Evolutionary conservation across 495 filamentous ascomycete species (phyloP).

Genomic region (Darksidea phi): DNA sequence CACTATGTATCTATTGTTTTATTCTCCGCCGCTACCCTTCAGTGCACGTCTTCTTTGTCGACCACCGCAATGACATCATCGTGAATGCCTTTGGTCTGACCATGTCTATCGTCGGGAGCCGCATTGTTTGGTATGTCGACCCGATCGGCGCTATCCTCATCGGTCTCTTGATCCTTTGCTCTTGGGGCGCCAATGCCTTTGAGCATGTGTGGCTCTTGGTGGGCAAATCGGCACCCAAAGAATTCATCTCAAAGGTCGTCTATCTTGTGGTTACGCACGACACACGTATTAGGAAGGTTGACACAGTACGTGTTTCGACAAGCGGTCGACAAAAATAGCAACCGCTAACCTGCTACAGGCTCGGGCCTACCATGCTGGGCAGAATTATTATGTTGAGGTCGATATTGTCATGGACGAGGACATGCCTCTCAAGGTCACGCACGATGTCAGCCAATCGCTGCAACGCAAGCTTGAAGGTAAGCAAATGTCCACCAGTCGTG

Average conservation of each 20-base stretch:
- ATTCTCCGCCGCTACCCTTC: conserved; percentile 53
- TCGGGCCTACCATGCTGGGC: conserved; percentile 57
- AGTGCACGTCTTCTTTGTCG: conserved; percentile 55
- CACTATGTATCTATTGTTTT: conserved; percentile 55
- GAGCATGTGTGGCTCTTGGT: conserved; percentile 58
- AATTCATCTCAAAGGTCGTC: conserved; percentile 58
- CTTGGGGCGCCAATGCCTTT: conserved; percentile 56
- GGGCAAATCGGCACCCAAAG: conserved; percentile 54
- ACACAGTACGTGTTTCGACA: conserved; percentile 45
- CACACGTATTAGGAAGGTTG: conserved; percentile 52
- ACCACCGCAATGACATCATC: conserved; percentile 57
- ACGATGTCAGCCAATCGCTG: conserved; percentile 55
- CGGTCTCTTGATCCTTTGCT: conserved; percentile 54
- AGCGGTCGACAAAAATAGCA: background rate
- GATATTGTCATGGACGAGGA: conserved; percentile 58
- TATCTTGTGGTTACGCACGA: conserved; percentile 59
- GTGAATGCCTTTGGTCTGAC: conserved; percentile 56
- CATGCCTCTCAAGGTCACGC: conserved; percentile 50
- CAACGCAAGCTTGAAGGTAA: conserved; percentile 55
- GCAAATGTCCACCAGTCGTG: background rate
- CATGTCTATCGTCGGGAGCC: conserved; percentile 55
- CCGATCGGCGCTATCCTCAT: conserved; percentile 57
- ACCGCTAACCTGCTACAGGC: conserved; percentile 22
- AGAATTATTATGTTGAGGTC: conserved; percentile 58
- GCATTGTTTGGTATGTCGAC: conserved; percentile 57